These are phyloP conservation scores for Mantamonas sphyraenae DNA, from an alignment of 78 protist genomes.

Conservation along the genomic window DNA sequence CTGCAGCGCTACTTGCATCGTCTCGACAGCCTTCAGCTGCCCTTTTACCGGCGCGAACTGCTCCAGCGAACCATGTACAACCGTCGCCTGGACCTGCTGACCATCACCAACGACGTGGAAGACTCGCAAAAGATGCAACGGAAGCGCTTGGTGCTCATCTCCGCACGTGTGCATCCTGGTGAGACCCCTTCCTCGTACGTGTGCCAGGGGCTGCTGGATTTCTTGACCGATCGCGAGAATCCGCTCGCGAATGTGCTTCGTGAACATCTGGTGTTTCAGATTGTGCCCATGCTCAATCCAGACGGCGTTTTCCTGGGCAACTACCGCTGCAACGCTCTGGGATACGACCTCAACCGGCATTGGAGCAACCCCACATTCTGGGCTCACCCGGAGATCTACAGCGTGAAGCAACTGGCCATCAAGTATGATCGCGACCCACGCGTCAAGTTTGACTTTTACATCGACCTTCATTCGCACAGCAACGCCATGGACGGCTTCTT, in stretches of 20 bases:
- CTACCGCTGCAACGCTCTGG: slow-evolving; percentile 27
- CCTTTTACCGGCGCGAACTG: slow-evolving; percentile 2
- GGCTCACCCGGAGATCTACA: not conserved
- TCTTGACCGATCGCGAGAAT: not conserved
- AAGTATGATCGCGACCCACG: not conserved
- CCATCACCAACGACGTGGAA: slow-evolving; percentile 16
- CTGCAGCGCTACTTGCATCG: slow-evolving; percentile 30
- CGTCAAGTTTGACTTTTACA: slow-evolving; percentile 13
- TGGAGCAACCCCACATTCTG: too few species aligned
- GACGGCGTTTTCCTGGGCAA: slow-evolving; percentile 63
- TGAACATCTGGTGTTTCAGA: not conserved
- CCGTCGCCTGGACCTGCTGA: slow-evolving; percentile 30
- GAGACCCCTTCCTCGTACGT: slow-evolving; percentile 51
- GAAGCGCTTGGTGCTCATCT: slow-evolving; percentile 17
- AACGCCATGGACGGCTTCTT: slow-evolving; percentile 9
- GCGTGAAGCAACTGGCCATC: not conserved
- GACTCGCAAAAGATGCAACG: too few species aligned
- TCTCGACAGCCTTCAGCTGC: not conserved
- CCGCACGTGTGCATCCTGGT: slow-evolving; percentile 51
- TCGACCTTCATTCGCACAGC: slow-evolving; percentile 23
- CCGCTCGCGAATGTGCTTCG: slow-evolving; percentile 15
- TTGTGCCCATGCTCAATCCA: slow-evolving; percentile 64
- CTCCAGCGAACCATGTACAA: slow-evolving; percentile 22
- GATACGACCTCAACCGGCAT: slow-evolving; percentile 38
- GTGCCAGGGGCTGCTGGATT: slow-evolving; percentile 32